phyloP scores from a whole-genome alignment of 2,329 filamentous ascomycete species.

The Dendryphion nanum region DNA sequence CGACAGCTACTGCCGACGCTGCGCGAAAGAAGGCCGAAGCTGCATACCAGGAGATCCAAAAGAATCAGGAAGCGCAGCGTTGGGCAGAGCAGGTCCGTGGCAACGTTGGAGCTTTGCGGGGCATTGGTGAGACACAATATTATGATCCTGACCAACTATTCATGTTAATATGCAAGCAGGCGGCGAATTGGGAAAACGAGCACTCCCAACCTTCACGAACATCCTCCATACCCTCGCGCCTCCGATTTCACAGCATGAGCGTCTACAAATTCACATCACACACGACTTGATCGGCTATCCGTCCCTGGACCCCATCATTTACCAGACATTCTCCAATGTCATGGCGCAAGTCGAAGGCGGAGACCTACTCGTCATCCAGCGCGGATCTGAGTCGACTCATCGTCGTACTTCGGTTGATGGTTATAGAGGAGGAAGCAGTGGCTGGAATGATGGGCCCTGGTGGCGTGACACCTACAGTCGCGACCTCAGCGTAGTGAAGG shows the following conservation, averaged over 20 bases:
- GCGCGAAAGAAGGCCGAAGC: slow-evolving; percentile 90
- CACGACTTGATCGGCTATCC: slow-evolving; percentile 95
- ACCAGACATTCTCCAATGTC: slow-evolving; percentile 87
- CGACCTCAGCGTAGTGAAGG: slow-evolving; percentile 76
- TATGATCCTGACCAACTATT: not conserved
- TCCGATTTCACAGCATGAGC: slow-evolving; percentile 94
- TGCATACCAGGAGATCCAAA: slow-evolving; percentile 89
- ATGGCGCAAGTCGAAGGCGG: slow-evolving; percentile 99
- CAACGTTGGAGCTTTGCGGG: slow-evolving; percentile 76
- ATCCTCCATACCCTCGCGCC: slow-evolving; percentile 93
- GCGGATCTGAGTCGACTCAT: slow-evolving; percentile 78
- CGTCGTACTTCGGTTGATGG: slow-evolving; percentile 63
- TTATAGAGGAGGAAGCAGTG: slow-evolving; percentile 57
- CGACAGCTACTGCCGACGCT: slow-evolving; percentile 74
- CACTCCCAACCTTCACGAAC: slow-evolving; percentile 90
- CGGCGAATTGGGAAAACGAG: slow-evolving; percentile 67
- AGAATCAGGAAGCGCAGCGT: slow-evolving; percentile 93
- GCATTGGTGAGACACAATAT: slow-evolving; percentile 59
- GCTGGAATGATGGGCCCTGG: slow-evolving; percentile 96
- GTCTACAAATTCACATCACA: slow-evolving; percentile 94
- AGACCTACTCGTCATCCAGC: slow-evolving; percentile 89
- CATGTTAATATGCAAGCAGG: slow-evolving; percentile 51
- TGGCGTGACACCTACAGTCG: slow-evolving; percentile 76
- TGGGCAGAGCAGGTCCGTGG: slow-evolving; percentile 94
- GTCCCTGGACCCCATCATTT: slow-evolving; percentile 87